phyloP scores from a whole-genome alignment of 257 asterid species.

The Thymus quinquecostatus region DNA sequence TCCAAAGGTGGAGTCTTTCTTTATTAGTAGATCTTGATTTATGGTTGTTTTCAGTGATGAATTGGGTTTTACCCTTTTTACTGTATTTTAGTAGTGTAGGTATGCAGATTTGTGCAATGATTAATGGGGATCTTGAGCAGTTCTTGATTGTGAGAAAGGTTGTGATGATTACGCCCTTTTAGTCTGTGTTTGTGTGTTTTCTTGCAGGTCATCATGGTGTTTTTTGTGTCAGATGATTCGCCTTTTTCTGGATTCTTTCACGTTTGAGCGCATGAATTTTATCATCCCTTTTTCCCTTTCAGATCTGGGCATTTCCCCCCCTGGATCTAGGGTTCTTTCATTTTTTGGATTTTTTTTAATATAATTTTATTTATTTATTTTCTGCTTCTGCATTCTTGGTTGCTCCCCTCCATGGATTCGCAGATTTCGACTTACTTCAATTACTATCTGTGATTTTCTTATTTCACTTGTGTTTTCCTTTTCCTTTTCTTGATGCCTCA shows the following conservation, averaged over 20 bases:
- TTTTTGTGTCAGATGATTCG: slow-evolving; percentile 36
- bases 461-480: neutral
- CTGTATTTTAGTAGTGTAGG: neutral
- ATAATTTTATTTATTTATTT: too few species aligned
- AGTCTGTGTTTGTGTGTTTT: slow-evolving; percentile 6
- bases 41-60: neutral
- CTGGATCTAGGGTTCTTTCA: slow-evolving; percentile 1
- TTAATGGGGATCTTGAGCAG: slow-evolving; percentile 46
- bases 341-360: neutral
- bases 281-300: neutral
- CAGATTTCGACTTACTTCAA: too few species aligned
- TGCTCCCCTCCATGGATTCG: too few species aligned
- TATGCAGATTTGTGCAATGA: slow-evolving; percentile 57
- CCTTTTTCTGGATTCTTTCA: slow-evolving; percentile 24
- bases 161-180: slow-evolving; percentile 41
- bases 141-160: slow-evolving; percentile 10
- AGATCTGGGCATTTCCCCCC: slow-evolving; percentile 25
- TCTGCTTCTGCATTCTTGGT: neutral
- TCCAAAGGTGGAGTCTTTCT: neutral
- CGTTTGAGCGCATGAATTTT: neutral
- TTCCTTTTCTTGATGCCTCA: neutral
- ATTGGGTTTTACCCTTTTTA: neutral
- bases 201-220: slow-evolving; percentile 38
- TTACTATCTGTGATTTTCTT: neutral
- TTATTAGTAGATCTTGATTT: neutral